Base-by-base conservation (phyloP, 2,329 filamentous ascomycete genomes). In the Penicillium sp. region DNA sequence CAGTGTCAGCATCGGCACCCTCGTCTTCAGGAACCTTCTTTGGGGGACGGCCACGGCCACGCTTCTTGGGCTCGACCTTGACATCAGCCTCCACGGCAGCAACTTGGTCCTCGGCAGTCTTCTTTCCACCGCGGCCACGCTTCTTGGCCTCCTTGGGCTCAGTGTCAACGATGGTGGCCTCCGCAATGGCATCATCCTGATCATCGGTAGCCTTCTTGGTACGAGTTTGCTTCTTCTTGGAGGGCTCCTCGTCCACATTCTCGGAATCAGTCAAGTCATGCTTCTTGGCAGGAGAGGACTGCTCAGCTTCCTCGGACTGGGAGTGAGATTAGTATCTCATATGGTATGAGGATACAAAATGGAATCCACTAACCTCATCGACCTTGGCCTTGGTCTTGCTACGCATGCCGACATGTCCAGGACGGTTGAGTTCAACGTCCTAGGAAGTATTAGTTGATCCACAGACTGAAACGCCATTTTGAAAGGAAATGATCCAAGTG, bases 391-490 rank as follows among this genome's bases (percentile, higher is more conserved):
- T 65, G 4, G 49, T 4, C 21, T 59, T 39, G n/a, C 5, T 4
- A 12, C 85, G 86, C 69, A 89, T 90, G 25, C 89, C 88, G 58
- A 78, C 82, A 66, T 82, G 79, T 17, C 89, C 89, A 4, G 84
- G 87, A 21, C 83, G 81, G 71, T 94, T 96, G 77, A 85, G 83
- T 69, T 89, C 88, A 4, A 84, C 79, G 64, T 96, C 90, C 90
- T 94, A 64, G 5, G 50, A 50, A 15, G 15, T 12, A 31, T 51
- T 29, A 59, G 43, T 42, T 36, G 19, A n/a, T 27, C 12, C 3
- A 13, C n/a, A 6, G 6, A 4, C 9, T 31, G 33, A 6, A 27
- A 8, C 7, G 0, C n/a, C 13, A 17, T 9, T 15, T n/a, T 15
- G 4, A 12, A 19, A 10, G 27, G 1, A 39, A 49, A 2, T 42